These are phyloP conservation scores for Diddensiella caesifluorescens DNA, from an alignment of 805 yeast species.

Conservation along the genomic window DNA sequence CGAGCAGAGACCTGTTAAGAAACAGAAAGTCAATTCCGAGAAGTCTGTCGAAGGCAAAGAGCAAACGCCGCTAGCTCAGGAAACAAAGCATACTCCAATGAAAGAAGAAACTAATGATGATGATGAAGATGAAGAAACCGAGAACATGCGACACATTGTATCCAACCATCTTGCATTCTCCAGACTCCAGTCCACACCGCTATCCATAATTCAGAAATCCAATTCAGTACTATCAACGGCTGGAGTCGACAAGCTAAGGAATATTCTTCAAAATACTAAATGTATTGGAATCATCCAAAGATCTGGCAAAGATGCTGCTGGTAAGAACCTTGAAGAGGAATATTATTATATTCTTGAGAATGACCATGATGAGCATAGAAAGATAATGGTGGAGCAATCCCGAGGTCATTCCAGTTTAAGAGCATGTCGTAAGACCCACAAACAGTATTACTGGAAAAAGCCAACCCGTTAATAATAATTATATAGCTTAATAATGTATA, in stretches of 20 bases:
- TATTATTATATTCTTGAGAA: slow-evolving; percentile 84
- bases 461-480: slow-evolving; percentile 13
- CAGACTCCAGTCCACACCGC: slow-evolving; percentile 79
- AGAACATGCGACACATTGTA: slow-evolving; percentile 57
- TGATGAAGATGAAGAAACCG: slow-evolving; percentile 35
- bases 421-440: slow-evolving; percentile 88
- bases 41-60: too few relatives aligned
- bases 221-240: slow-evolving; percentile 45
- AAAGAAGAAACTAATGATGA: slow-evolving; percentile 42
- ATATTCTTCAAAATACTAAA: slow-evolving; percentile 39
- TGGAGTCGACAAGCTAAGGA: slow-evolving; percentile 35
- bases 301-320: slow-evolving; percentile 93
- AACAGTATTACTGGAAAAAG: slow-evolving; percentile 45
- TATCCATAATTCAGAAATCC: slow-evolving; percentile 61
- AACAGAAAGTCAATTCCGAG: too few relatives aligned
- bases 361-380: slow-evolving; percentile 69
- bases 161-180: slow-evolving; percentile 88
- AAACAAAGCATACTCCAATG: too few relatives aligned
- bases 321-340: slow-evolving; percentile 88
- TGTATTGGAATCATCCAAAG: slow-evolving; percentile 88
- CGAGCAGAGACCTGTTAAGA: too few relatives aligned
- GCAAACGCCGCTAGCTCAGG: too few relatives aligned
- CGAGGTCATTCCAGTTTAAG: slow-evolving; percentile 81
- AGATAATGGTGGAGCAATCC: slow-evolving; percentile 60
- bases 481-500: too few relatives aligned